These are phyloP conservation scores for Alternaria viburni DNA, from an alignment of 2,329 filamentous ascomycete genomes.

Conservation along the genomic window DNA sequence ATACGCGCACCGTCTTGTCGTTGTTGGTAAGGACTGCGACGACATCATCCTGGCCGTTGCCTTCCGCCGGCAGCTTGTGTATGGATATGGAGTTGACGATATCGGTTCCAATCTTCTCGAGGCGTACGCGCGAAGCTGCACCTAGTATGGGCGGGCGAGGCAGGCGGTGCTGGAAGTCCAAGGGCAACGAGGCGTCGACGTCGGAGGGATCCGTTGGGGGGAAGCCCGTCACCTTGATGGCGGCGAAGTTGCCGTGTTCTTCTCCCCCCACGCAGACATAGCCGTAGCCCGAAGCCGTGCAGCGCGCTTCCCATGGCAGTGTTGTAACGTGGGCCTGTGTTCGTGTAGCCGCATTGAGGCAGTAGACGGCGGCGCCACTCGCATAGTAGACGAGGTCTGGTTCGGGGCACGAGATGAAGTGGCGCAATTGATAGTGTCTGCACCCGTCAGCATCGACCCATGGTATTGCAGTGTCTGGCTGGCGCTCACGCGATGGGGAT, in stretches of 20 bases:
- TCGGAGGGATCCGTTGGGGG: slow-evolving; percentile 53
- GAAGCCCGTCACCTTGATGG: slow-evolving; percentile 67
- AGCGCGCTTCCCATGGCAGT: slow-evolving; percentile 73
- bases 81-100: slow-evolving; percentile 73
- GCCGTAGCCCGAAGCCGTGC: slow-evolving; percentile 82
- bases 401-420: slow-evolving; percentile 83
- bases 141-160: slow-evolving; percentile 48
- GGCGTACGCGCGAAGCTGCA: slow-evolving; percentile 50
- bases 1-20: slow-evolving; percentile 85
- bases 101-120: slow-evolving; percentile 66
- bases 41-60: slow-evolving; percentile 60
- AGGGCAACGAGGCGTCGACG: slow-evolving; percentile 64
- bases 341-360: slow-evolving; percentile 69
- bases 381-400: slow-evolving; percentile 85
- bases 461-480: not conserved
- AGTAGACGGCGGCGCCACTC: slow-evolving; percentile 67
- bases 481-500: slow-evolving; percentile 56
- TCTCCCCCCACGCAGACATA: slow-evolving; percentile 89
- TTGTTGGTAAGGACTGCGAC: slow-evolving; percentile 88
- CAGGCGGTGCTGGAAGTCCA: slow-evolving; percentile 52
- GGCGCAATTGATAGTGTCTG: slow-evolving; percentile 88
- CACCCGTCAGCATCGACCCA: slow-evolving; percentile 16
- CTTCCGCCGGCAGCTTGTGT: slow-evolving; percentile 57
- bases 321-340: slow-evolving; percentile 76
- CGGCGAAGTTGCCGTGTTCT: slow-evolving; percentile 84